These are phyloP conservation scores for Sporisorium graminicola DNA, from an alignment of 1,284 basidiomycete genomes.

Conservation along the genomic window DNA sequence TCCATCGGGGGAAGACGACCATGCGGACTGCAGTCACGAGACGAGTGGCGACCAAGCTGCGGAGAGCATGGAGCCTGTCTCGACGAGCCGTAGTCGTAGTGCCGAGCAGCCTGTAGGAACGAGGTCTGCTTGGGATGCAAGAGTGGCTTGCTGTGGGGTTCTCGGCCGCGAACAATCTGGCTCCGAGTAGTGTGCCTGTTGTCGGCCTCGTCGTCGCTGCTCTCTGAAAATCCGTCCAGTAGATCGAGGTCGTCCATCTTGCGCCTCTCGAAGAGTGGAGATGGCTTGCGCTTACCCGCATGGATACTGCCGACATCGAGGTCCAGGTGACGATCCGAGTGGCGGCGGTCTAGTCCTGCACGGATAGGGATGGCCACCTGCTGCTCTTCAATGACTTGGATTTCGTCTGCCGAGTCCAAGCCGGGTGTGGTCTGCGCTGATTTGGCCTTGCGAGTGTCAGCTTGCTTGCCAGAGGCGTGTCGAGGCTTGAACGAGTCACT, in stretches of 20 bases:
- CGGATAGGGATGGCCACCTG: slow-evolving; percentile 38
- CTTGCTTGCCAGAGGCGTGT: background rate
- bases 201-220: slow-evolving; percentile 19
- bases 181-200: background rate
- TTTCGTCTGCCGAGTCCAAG: slow-evolving; percentile 26
- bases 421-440: background rate
- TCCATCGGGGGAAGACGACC: slow-evolving; percentile 1
- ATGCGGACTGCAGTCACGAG: slow-evolving; percentile 7
- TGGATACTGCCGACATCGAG: slow-evolving; percentile 43
- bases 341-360: background rate
- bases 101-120: slow-evolving; percentile 7
- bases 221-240: slow-evolving; percentile 25
- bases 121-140: slow-evolving; percentile 12
- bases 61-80: background rate
- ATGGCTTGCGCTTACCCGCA: slow-evolving; percentile 13
- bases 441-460: background rate
- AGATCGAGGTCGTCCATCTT: slow-evolving; percentile 30
- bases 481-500: background rate
- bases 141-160: slow-evolving; percentile 24
- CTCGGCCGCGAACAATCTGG: slow-evolving; percentile 22
- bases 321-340: slow-evolving; percentile 30
- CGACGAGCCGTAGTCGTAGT: slow-evolving; percentile 1
- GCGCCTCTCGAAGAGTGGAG: slow-evolving; percentile 28
- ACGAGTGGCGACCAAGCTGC: slow-evolving; percentile 3
- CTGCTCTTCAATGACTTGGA: slow-evolving; percentile 42